Percentiles rank a stretch among this genome's conserved stretches.
Evolutionary conservation across 176 grass and related monocot genomes (phyloP).

Genomic region (Themeda triandra): DNA sequence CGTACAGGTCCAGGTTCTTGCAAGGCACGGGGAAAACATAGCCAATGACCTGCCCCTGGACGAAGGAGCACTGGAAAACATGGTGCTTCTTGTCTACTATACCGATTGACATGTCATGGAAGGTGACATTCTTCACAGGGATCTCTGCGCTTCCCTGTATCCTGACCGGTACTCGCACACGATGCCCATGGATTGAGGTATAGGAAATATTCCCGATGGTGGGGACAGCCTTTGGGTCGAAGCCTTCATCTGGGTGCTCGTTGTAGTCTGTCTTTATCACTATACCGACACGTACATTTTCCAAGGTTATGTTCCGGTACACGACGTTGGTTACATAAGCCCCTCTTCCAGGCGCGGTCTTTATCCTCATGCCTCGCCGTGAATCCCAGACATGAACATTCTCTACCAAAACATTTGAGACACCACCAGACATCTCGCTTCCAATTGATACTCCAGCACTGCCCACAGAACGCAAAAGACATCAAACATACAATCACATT

Average conservation of each 20-base stretch:
- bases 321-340: slow-evolving; percentile 59
- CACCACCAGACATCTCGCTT: slow-evolving; percentile 92
- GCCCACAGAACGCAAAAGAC: slow-evolving; percentile 37
- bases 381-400: slow-evolving; percentile 74
- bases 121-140: slow-evolving; percentile 61
- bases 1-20: slow-evolving; percentile 75
- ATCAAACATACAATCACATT: slow-evolving; percentile 5
- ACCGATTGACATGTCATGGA: slow-evolving; percentile 74
- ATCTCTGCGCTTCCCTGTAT: slow-evolving; percentile 79
- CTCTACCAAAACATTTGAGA: slow-evolving; percentile 66
- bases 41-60: slow-evolving; percentile 75
- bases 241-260: slow-evolving; percentile 59
- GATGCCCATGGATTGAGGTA: slow-evolving; percentile 56
- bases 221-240: slow-evolving; percentile 64
- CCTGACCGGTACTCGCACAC: slow-evolving; percentile 69
- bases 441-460: slow-evolving; percentile 85
- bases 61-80: slow-evolving; percentile 87
- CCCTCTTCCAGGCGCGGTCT: slow-evolving; percentile 86
- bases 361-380: slow-evolving; percentile 76
- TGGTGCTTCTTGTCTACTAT: slow-evolving; percentile 63
- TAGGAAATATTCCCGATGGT: slow-evolving; percentile 70
- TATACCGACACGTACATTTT: slow-evolving; percentile 69
- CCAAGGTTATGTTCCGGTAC: slow-evolving; percentile 68
- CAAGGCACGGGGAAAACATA: slow-evolving; percentile 78
- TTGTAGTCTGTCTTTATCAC: slow-evolving; percentile 92